phyloP scores from a whole-genome alignment of 78 protist genomes.

The Speleostelium caveatum region DNA sequence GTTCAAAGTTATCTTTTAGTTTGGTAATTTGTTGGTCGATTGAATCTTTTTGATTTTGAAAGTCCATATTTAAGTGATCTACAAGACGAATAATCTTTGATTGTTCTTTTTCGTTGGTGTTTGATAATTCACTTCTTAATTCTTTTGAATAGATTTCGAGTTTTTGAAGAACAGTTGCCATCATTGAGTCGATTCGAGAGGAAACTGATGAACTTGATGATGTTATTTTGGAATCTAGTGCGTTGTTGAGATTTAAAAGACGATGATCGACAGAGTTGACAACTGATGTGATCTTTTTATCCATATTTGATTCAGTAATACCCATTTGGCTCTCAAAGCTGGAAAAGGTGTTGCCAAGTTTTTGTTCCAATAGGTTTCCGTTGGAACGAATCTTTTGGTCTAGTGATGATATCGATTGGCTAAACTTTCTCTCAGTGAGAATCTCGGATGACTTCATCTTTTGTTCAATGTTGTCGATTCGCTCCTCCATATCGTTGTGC shows the following conservation, averaged over 20 bases:
- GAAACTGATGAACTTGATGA: not conserved
- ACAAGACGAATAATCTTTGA: slow-evolving; percentile 11
- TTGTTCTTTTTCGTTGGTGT: slow-evolving; percentile 21
- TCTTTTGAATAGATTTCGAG: slow-evolving; percentile 31
- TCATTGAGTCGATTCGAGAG: slow-evolving; percentile 30
- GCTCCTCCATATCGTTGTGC: slow-evolving; percentile 6
- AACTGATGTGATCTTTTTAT: slow-evolving; percentile 18
- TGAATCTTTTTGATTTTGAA: not conserved
- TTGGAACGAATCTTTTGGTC: slow-evolving; percentile 20
- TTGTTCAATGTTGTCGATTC: slow-evolving; percentile 1
- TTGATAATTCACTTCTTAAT: not conserved
- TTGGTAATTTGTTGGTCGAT: not conserved
- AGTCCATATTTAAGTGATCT: slow-evolving; percentile 4
- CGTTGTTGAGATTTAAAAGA: not conserved
- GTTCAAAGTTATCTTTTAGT: slow-evolving; percentile 6
- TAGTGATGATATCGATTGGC: not conserved
- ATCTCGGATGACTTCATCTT: slow-evolving; percentile 14
- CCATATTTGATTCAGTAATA: slow-evolving; percentile 17
- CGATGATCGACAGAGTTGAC: slow-evolving; percentile 39
- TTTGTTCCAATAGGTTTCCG: slow-evolving; percentile 13
- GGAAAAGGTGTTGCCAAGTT: not conserved
- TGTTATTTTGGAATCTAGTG: slow-evolving; percentile 20
- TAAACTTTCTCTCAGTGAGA: slow-evolving; percentile 31
- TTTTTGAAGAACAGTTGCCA: slow-evolving; percentile 22
- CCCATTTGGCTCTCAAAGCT: slow-evolving; percentile 17